These are phyloP conservation scores for Ophiostoma novo-ulmi DNA, from an alignment of 2,329 filamentous ascomycete species.

Conservation along the genomic window DNA sequence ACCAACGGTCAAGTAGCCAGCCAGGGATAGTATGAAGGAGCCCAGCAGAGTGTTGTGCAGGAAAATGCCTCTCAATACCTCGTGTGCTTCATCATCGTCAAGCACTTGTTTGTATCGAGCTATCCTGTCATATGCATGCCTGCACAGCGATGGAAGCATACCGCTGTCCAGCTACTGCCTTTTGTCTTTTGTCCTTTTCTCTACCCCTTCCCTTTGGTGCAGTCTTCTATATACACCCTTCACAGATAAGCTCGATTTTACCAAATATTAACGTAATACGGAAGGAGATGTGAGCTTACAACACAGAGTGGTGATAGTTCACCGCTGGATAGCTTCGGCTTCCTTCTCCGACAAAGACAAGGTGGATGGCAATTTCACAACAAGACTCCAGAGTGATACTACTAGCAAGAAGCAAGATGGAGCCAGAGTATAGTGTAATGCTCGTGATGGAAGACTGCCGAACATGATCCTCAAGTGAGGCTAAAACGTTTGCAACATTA, in stretches of 20 bases:
- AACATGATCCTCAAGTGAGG: neutral
- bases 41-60: neutral
- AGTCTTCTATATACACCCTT: neutral
- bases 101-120: neutral
- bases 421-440: neutral
- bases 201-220: neutral
- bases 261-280: neutral
- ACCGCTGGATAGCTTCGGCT: neutral
- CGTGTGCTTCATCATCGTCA: neutral
- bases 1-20: neutral
- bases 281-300: neutral
- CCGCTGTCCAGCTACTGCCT: neutral
- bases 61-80: neutral
- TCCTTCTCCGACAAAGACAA: neutral
- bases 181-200: neutral
- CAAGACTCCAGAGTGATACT: neutral
- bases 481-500: neutral
- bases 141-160: neutral
- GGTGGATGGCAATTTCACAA: neutral
- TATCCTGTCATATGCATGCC: neutral
- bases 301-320: neutral
- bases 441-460: neutral
- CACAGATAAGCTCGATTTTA: neutral
- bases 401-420: neutral
- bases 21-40: neutral